Conservation (phyloP, 805 yeast genomes). For the Saturnispora bothae region DNA sequence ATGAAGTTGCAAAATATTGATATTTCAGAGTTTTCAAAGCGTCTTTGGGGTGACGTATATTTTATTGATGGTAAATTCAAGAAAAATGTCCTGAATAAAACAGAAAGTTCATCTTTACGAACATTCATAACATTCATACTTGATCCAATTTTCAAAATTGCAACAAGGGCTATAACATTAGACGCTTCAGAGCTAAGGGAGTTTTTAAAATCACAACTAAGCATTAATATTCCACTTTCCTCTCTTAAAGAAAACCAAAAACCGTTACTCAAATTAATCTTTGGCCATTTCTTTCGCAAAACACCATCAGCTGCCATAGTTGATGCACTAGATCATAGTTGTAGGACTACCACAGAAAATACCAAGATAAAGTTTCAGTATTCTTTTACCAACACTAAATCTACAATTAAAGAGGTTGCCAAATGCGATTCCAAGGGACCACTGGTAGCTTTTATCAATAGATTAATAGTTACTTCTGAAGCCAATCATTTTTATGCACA, state of each 20-base stretch:
- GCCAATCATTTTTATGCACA: constrained; percentile 44
- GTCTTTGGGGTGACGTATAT: constrained; percentile 72
- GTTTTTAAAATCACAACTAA: constrained; percentile 40
- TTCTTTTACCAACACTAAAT: constrained; percentile 18
- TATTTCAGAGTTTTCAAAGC: constrained; percentile 35
- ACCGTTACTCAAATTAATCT: constrained; percentile 44
- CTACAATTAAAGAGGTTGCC: constrained; percentile 9
- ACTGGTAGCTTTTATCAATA: constrained; percentile 44
- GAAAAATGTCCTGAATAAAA: constrained; percentile 20
- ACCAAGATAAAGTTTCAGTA: constrained; percentile 19
- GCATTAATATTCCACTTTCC: constrained; percentile 30
- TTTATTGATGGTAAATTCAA: constrained; percentile 42
- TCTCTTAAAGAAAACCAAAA: constrained; percentile 45
- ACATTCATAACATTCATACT: constrained; percentile 59
- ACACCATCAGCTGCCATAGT: constrained; percentile 39
- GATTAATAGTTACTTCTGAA: constrained; percentile 46
- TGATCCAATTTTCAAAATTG: constrained; percentile 71
- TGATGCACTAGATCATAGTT: constrained; percentile 30
- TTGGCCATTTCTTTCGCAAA: constrained; percentile 41
- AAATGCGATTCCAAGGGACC: constrained; percentile 32
- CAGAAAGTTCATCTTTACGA: constrained; percentile 19
- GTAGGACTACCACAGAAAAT: constrained; percentile 30
- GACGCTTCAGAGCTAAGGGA: constrained; percentile 33
- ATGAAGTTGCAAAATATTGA: constrained; percentile 18
- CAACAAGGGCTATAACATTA: constrained; percentile 48